These are phyloP conservation scores for Diaporthe ampelina DNA, from an alignment of 2,329 filamentous ascomycete species.

Conservation along the genomic window DNA sequence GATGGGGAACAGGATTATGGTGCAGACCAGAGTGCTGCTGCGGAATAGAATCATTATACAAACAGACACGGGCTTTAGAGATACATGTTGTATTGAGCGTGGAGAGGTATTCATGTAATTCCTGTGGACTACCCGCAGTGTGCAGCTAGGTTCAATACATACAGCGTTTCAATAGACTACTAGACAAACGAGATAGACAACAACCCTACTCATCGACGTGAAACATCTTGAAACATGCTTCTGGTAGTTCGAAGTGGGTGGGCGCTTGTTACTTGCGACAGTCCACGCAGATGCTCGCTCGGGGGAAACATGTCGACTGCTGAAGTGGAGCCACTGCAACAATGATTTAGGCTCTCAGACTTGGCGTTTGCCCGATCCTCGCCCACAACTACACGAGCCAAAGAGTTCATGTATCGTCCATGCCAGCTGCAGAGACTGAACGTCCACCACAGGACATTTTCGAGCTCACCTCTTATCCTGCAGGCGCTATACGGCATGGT, in stretches of 20 bases:
- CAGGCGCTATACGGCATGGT: constrained; percentile 35
- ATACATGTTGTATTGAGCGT: not conserved
- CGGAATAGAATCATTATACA: not conserved
- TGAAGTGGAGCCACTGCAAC: constrained; percentile 18
- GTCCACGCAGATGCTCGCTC: not conserved
- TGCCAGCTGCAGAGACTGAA: not conserved
- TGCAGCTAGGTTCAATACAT: not conserved
- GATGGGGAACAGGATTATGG: not conserved
- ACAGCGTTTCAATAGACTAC: not conserved
- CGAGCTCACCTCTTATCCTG: not conserved
- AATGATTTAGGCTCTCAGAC: not conserved
- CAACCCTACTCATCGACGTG: no score
- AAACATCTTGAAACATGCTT: not conserved
- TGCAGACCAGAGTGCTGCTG: constrained; percentile 2
- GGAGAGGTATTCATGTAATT: not conserved
- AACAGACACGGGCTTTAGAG: not conserved
- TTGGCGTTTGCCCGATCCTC: not conserved
- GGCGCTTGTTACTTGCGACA: not conserved
- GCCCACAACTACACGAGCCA: not conserved
- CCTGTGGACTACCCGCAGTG: not conserved
- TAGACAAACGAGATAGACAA: no score
- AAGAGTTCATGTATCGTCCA: constrained; percentile 29
- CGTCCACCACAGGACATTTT: not conserved
- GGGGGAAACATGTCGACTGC: constrained; percentile 12
- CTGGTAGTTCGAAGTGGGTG: not conserved